These are phyloP conservation scores for Acephala macrosclerotiorum DNA, from an alignment of 2,329 filamentous ascomycete genomes.

Conservation along the genomic window DNA sequence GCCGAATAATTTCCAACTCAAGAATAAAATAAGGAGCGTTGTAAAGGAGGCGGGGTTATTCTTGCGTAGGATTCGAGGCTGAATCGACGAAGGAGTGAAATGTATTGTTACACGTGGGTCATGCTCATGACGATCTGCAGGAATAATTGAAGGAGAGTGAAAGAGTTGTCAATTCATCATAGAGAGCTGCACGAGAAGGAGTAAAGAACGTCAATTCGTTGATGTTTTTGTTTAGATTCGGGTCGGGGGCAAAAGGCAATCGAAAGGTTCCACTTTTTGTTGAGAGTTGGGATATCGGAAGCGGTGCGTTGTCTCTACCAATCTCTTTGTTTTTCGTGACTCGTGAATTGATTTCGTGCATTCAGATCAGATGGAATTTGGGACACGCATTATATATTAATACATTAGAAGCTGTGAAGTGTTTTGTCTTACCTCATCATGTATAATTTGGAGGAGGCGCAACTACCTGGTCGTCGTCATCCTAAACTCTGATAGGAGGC, in stretches of 20 bases:
- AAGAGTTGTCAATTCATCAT: constrained; percentile 26
- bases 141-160: constrained; percentile 25
- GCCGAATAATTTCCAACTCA: not conserved
- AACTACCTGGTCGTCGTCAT: not conserved
- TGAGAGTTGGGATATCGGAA: constrained; percentile 5
- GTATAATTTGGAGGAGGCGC: not conserved
- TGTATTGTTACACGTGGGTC: not conserved
- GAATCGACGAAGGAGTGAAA: not conserved
- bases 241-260: constrained; percentile 2
- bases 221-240: constrained; percentile 22
- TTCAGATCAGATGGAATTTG: not conserved
- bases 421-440: not conserved
- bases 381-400: not conserved
- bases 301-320: not conserved
- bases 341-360: not conserved
- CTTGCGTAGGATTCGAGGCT: not conserved
- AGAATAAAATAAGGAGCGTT: constrained; percentile 2
- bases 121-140: constrained; percentile 4
- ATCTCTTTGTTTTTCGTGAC: constrained; percentile 1
- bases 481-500: constrained; percentile 9
- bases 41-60: constrained; percentile 4
- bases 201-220: constrained; percentile 30
- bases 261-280: constrained; percentile 9
- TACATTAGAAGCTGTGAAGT: not conserved
- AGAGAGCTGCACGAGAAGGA: constrained; percentile 25